Base-by-base conservation (phyloP, 1,139 yeast genomes). In the Scheffersomyces insectosa region DNA sequence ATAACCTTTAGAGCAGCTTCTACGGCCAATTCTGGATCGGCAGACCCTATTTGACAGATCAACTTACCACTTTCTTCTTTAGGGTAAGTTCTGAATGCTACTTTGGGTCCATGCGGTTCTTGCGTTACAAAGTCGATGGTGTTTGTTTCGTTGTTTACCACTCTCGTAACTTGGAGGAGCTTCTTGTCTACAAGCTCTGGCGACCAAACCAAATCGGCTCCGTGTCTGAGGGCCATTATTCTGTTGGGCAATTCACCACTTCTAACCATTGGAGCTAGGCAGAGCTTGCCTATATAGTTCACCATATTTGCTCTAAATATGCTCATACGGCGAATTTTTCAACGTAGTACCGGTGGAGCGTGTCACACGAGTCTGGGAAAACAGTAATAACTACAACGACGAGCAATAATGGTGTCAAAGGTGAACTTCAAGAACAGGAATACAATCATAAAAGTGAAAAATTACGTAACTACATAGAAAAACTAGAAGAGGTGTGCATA, bases 131-230 rank as follows among this genome's bases (percentile, higher is more conserved):
- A 85, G 57, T 86, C 93, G 4, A 85, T 65, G 1, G 93, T 82
- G 41, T 82, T 76, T 45, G 85, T 61, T 25, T 61, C 61, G 1
- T 60, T 59, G 58, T 87, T 87, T n/a, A 66, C 73, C 0, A 72
- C 68, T 50, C 98, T 72, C 35, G 72, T 75, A 56, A 96, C 88
- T 28, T 79, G 78, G 30, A 90, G 59, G 37, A 93, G 66, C 60
- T 90, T 90, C 62, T 85, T 87, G 60, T 93, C 99, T 28, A 93
- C 80, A 46, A 90, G 85, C 62, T 93, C 99, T 0, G 99, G 99
- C 20, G 85, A 80, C 98, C 99, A 93, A 4, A 93, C 98, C 42
- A 93, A 70, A 60, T 91, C 98, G 0, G 97, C 97, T 1, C 97
- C 97, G 60, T 88, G 76, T 50, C 78, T 79, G 28, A 93, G 71